phyloP scores from a whole-genome alignment of 352 stramenopile species.

The Phytophthora ramorum region DNA sequence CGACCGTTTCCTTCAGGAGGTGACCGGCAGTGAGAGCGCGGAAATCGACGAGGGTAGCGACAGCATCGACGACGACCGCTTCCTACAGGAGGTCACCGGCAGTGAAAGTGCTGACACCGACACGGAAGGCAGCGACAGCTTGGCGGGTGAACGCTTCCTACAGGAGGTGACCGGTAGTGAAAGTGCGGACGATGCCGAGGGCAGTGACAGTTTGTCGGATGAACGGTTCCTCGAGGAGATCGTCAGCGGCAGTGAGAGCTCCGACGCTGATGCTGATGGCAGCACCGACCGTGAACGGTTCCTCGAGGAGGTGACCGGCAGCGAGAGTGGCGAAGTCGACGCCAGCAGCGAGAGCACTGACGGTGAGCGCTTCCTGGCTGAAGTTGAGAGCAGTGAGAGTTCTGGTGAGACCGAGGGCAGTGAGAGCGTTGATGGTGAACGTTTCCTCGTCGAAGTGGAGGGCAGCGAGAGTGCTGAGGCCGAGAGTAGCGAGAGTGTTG shows the following conservation, averaged over 20 bases:
- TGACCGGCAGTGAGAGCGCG: neutral
- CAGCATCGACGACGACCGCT: neutral
- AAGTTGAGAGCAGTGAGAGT: conserved; percentile 1
- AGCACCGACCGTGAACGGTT: neutral
- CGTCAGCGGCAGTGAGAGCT: neutral
- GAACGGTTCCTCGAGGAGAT: neutral
- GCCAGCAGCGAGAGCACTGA: neutral
- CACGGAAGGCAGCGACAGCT: neutral
- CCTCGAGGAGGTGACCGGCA: neutral
- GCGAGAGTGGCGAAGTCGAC: neutral
- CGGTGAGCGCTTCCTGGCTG: conserved; percentile 1
- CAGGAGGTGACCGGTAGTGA: neutral
- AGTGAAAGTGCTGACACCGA: neutral
- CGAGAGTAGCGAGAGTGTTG: conserved; percentile 12
- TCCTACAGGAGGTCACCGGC: neutral
- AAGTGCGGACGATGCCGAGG: neutral
- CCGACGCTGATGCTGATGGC: neutral
- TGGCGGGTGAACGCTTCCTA: neutral
- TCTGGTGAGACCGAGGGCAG: neutral
- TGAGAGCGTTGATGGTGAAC: neutral
- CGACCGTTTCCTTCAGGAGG: neutral
- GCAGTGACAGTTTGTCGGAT: neutral
- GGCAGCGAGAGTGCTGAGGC: neutral
- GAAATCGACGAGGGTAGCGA: no score
- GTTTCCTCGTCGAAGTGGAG: neutral